Evolutionary conservation across 441 rosid species (phyloP), one percentile per base, ranked within the genome.

Genomic region (Rhodomyrtus psidioides): DNA sequence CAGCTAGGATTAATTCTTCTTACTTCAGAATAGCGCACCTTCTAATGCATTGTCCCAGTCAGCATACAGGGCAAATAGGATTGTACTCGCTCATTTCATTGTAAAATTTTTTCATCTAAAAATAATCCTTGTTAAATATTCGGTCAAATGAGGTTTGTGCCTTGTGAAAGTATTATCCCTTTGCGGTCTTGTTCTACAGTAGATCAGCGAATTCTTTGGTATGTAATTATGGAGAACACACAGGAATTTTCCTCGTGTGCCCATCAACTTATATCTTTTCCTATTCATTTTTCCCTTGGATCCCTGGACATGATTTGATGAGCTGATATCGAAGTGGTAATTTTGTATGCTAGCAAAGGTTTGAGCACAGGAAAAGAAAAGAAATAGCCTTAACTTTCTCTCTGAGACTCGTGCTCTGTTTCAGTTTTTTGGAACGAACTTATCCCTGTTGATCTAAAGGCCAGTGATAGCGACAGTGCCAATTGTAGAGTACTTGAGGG

Each of bases 81-180:
- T 39, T 70, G 81, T 87, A 83, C 75, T 85, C 81, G 86, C 92
- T 88, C 86, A 88, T 91, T 90, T 87, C 86, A 87, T 54, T 93
- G 92, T 93, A 91, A 89, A 90, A 86, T 89, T 88, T 89, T 91
- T 92, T 86, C 81, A 39, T 70, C 81, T 53, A 4, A 34, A 75
- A 87, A 30, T 65, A 79, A 86, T 88, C 62, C 30, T 82, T 87
- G 28, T 76, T 88, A 91, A 89, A 87, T 90, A 86, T 83, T 55
- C 87, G 88, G 83, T 91, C 88, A 58, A 81, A 56, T 82, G 86
- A 88, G 90, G 88, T 86, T 81, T 81, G 56, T 85, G 84, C 86
- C 84, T 82, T 83, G 86, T 88, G 84, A 91, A 88, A 87, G 81
- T 88, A 83, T 83, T 53, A 42, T 30, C 57, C 59, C 19, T 85